Base-by-base conservation (phyloP, 1,139 yeast species). In the Debaryomyces fabryi region DNA sequence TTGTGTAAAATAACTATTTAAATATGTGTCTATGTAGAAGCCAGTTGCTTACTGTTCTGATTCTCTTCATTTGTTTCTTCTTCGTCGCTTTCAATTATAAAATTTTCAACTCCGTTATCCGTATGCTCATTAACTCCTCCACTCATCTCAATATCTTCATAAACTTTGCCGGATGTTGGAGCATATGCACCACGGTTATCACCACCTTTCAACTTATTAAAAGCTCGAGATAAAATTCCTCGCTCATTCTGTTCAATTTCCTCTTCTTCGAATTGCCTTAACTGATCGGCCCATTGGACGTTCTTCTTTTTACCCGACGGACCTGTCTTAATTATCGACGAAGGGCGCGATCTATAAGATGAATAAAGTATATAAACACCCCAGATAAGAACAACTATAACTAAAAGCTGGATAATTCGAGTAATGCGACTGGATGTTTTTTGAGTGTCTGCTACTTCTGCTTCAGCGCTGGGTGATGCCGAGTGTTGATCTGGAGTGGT, bases 281-380 rank as follows among this genome's bases (percentile, higher is more conserved):
- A 59, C 58, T 78, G 80, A 56, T 81, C 85, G 7, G 82, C 78
- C 85, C 85, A 81, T 60, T 78, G 84, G 12, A 81, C 86, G 50
- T 74, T 78, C 61, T 81, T 81, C 65, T 78, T 78, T 56, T 69
- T 71, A 4, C 69, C 66, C 2, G 70, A 55, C n/a, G 69, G 58
- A 21, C 67, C 61, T 7, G 73, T 64, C 49, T 73, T 74, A 52
- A 76, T 75, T 44, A 72, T 71, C 5, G 79, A 74, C 1, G 79
- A 64, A 6, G 81, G 80, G 35, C 72, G 57, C n/a, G 78, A 60
- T 50, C 57, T 63, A 59, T 71, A 74, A 16, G 74, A 59, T 23
- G 68, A 51, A 60, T 73, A 68, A 48, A 76, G 60, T 29, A 73
- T 65, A 51, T 71, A 74, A 8, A 74, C 48, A 3, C 79, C 79